Percentiles rank a stretch among this genome's conserved stretches.
Conservation (phyloP, 495 filamentous ascomycete genomes). For the Tuber aestivum region DNA sequence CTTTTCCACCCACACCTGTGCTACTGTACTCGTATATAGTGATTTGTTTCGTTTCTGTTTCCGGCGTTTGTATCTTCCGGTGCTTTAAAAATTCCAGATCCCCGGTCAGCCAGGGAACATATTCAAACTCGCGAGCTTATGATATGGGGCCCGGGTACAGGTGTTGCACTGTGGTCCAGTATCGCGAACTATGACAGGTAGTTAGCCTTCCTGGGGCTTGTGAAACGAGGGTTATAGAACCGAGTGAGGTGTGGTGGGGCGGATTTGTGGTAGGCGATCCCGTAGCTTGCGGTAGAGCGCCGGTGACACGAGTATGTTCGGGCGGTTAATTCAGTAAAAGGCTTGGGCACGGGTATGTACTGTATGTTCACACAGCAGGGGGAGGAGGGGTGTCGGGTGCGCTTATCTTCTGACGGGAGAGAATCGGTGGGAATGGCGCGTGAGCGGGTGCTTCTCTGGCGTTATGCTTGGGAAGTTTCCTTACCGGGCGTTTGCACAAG, state of each 20-base stretch:
- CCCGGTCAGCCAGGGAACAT: not conserved
- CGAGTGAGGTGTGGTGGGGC: not conserved
- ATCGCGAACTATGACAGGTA: not conserved
- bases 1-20: not conserved
- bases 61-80: not conserved
- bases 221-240: not conserved
- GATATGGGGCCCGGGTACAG: not conserved
- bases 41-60: not conserved
- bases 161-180: not conserved
- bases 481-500: not conserved
- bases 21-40: not conserved
- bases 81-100: not conserved
- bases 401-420: not conserved
- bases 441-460: not conserved
- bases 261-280: no score
- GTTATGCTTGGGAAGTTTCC: not conserved
- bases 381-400: not conserved
- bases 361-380: not conserved
- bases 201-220: not conserved
- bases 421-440: not conserved
- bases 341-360: not conserved
- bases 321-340: not conserved
- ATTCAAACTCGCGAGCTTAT: not conserved
- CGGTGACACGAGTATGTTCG: no score
- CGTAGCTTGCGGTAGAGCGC: not conserved